Evolutionary conservation across 2,329 filamentous ascomycete genomes (phyloP).

Genomic region (Microsporum canis): DNA sequence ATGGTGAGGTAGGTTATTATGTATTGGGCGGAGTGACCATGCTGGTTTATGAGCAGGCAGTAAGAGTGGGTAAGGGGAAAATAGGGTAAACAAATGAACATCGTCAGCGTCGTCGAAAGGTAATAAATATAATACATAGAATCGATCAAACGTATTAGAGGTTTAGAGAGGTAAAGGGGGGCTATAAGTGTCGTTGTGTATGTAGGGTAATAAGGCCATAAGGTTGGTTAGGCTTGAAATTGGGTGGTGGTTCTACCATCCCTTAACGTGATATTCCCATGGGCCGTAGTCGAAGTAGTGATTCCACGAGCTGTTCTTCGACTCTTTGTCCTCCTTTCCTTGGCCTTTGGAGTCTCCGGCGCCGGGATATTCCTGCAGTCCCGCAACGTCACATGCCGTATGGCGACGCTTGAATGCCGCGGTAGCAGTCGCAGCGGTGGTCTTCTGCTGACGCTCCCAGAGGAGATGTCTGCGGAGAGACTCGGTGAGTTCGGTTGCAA

Average conservation of each 20-base stretch:
- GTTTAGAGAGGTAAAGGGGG: background rate
- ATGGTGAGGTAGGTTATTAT: background rate
- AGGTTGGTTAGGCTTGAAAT: background rate
- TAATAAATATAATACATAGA: background rate
- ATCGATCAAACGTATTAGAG: background rate
- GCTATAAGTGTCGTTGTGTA: background rate
- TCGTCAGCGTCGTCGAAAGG: constrained; percentile 4
- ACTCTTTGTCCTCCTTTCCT: constrained; percentile 44
- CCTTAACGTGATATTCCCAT: constrained; percentile 74
- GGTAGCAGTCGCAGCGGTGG: constrained; percentile 52
- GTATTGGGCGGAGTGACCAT: background rate
- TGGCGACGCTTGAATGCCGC: constrained; percentile 82
- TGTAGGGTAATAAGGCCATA: background rate
- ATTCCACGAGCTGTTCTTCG: constrained; percentile 66
- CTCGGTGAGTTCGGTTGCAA: constrained; percentile 86
- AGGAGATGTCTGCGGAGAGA: constrained; percentile 83
- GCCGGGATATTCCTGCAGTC: constrained; percentile 71
- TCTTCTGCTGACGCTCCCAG: constrained; percentile 93
- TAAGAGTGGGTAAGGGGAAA: background rate
- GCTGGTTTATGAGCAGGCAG: background rate
- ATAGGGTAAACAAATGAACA: background rate
- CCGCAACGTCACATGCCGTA: constrained; percentile 81
- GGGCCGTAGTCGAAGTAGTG: constrained; percentile 75
- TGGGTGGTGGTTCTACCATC: constrained; percentile 52
- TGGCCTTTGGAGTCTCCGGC: constrained; percentile 40